Evolutionary conservation across 805 yeast genomes (phyloP).

Genomic region (Yamadazyma sp.): DNA sequence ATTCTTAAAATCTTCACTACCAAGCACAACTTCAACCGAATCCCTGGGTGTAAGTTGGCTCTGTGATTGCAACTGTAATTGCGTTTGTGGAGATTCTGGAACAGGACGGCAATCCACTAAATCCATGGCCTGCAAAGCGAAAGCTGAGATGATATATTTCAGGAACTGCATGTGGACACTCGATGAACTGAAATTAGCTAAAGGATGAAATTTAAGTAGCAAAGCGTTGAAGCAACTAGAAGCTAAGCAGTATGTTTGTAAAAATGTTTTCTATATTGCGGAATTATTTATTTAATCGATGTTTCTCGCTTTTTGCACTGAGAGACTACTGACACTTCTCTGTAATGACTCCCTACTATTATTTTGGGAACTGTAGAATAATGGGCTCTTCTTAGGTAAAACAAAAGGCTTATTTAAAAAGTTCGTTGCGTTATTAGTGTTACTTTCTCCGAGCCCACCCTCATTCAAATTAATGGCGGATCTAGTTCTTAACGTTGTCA

Average conservation of each 20-base stretch:
- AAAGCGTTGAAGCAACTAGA: no score
- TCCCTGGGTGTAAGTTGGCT: slow-evolving; percentile 12
- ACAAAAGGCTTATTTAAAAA: slow-evolving; percentile 40
- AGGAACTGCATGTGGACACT: no score
- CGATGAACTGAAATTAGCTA: no score
- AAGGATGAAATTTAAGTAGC: no score
- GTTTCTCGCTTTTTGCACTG: slow-evolving; percentile 12
- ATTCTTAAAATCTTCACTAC: slow-evolving; percentile 18
- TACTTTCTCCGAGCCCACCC: slow-evolving; percentile 9
- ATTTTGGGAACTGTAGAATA: slow-evolving; percentile 16
- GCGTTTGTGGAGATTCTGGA: no score
- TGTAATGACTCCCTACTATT: slow-evolving; percentile 27
- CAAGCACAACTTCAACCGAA: slow-evolving; percentile 19
- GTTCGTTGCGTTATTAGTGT: slow-evolving; percentile 17
- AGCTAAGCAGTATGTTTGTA: background rate
- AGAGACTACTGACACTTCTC: slow-evolving; percentile 20
- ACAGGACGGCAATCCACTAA: no score
- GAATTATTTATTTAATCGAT: no score
- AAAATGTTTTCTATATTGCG: slow-evolving; percentile 1
- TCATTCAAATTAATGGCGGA: slow-evolving; percentile 32
- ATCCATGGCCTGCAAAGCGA: no score
- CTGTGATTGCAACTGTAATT: no score
- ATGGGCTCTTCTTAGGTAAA: slow-evolving; percentile 25
- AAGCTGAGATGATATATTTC: no score
- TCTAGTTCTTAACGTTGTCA: slow-evolving; percentile 32